Percentiles rank a stretch among this genome's conserved stretches.
phyloP scores from a whole-genome alignment of 2,329 filamentous ascomycete genomes.

The Aspergillus awamori region DNA sequence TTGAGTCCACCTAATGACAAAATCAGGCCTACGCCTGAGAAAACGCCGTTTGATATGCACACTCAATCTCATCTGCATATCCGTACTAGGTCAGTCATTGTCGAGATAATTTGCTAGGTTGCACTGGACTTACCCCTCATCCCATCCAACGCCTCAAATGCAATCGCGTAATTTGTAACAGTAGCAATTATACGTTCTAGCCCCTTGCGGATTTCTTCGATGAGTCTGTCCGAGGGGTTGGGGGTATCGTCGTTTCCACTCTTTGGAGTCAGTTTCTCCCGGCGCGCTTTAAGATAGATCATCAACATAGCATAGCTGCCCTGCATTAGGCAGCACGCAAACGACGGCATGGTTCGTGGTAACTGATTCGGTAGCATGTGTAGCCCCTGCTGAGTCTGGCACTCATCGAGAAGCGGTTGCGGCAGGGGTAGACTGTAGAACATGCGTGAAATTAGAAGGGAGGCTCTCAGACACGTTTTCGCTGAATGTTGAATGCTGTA shows the following conservation, averaged over 20 bases:
- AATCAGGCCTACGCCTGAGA: constrained; percentile 26
- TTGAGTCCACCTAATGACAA: neutral
- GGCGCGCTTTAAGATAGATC: constrained; percentile 47
- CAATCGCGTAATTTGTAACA: constrained; percentile 44
- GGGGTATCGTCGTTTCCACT: constrained; percentile 24
- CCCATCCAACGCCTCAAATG: constrained; percentile 48
- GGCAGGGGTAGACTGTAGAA: constrained; percentile 46
- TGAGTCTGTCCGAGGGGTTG: constrained; percentile 34
- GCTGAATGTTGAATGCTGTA: constrained; percentile 47
- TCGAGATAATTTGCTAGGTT: neutral
- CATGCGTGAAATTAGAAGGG: constrained; percentile 45
- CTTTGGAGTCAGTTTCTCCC: constrained; percentile 37
- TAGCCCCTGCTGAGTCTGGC: constrained; percentile 19
- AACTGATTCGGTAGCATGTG: constrained; percentile 26
- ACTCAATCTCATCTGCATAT: constrained; percentile 45
- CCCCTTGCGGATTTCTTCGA: constrained; percentile 42
- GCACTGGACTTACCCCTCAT: constrained; percentile 43
- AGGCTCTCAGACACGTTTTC: constrained; percentile 44
- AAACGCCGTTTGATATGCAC: constrained; percentile 47
- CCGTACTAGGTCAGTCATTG: neutral
- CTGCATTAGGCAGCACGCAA: constrained; percentile 53
- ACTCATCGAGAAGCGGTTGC: constrained; percentile 28
- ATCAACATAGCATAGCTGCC: constrained; percentile 52
- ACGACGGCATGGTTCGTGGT: constrained; percentile 51
- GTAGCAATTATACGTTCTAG: constrained; percentile 42